Percentiles rank a stretch among this genome's conserved stretches.
phyloP scores from a whole-genome alignment of 768 basidiomycete genomes.

The Pleurotus ostreatus region DNA sequence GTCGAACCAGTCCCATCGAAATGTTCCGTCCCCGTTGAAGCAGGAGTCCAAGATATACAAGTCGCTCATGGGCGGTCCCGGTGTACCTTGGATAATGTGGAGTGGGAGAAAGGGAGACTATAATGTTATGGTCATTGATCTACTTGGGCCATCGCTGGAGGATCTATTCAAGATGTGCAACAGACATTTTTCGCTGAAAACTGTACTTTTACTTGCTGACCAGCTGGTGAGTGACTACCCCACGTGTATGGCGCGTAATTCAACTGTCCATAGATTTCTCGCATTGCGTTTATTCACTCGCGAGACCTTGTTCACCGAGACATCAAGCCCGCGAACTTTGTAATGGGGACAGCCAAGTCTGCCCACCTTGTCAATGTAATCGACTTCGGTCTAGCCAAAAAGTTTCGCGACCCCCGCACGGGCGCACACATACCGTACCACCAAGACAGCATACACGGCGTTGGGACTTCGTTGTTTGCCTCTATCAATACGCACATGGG shows the following conservation, averaged over 20 bases:
- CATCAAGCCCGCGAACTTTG: constrained; percentile 98
- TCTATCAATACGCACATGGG: constrained; percentile 74
- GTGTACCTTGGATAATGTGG: constrained; percentile 91
- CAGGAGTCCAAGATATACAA: constrained; percentile 93
- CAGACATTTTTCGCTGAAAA: constrained; percentile 91
- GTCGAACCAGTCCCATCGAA: constrained; percentile 9
- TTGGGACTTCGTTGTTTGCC: constrained; percentile 75
- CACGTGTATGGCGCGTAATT: constrained; percentile 5
- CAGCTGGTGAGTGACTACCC: constrained; percentile 69
- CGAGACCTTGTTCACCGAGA: constrained; percentile 95
- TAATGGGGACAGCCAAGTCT: constrained; percentile 73
- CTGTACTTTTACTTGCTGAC: constrained; percentile 89
- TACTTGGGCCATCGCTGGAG: constrained; percentile 86
- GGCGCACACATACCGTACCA: constrained; percentile 67
- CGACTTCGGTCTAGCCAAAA: constrained; percentile 83
- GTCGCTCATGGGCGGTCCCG: constrained; percentile 82
- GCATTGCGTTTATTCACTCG: constrained; percentile 95
- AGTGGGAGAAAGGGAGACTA: constrained; percentile 89
- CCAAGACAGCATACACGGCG: constrained; percentile 72
- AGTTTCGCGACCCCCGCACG: constrained; percentile 64
- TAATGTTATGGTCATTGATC: constrained; percentile 97
- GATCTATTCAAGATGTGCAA: constrained; percentile 89
- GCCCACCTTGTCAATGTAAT: constrained; percentile 84
- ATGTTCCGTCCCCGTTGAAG: constrained; percentile 60
- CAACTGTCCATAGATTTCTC: constrained; percentile 65